A percentile compares a stretch with the other conserved stretches of the same genome.
phyloP scores from a whole-genome alignment of 176 grass and related monocot genomes.

The Raddia distichophylla region DNA sequence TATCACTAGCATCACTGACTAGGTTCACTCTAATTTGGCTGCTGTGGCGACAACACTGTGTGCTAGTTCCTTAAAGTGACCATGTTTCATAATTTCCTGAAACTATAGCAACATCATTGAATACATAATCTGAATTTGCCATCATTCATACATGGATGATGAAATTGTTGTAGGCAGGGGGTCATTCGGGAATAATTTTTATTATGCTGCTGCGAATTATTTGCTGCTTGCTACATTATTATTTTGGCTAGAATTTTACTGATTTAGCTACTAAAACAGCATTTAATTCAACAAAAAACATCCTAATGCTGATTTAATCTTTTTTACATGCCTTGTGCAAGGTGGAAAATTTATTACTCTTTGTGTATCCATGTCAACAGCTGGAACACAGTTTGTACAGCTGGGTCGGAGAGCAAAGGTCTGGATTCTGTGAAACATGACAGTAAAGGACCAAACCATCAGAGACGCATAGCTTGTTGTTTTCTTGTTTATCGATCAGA shows the following conservation, averaged over 20 bases:
- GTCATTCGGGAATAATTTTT: no score
- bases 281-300: neutral
- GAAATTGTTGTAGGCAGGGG: no score
- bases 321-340: neutral
- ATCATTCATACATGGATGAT: neutral
- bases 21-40: neutral
- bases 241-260: no score
- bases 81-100: neutral
- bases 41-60: neutral
- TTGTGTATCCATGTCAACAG: neutral
- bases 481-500: slow-evolving; percentile 47
- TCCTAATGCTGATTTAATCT: neutral
- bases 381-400: neutral
- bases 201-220: no score
- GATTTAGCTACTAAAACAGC: no score
- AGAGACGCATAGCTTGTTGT: slow-evolving; percentile 39
- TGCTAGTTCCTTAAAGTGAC: neutral
- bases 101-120: neutral
- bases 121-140: neutral
- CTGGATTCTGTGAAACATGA: neutral
- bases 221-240: no score
- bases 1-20: neutral
- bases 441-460: neutral
- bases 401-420: no score
- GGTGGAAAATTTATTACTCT: neutral